These are phyloP conservation scores for Boletus rufocinnamomeus DNA, from an alignment of 768 basidiomycete species.

Conservation along the genomic window DNA sequence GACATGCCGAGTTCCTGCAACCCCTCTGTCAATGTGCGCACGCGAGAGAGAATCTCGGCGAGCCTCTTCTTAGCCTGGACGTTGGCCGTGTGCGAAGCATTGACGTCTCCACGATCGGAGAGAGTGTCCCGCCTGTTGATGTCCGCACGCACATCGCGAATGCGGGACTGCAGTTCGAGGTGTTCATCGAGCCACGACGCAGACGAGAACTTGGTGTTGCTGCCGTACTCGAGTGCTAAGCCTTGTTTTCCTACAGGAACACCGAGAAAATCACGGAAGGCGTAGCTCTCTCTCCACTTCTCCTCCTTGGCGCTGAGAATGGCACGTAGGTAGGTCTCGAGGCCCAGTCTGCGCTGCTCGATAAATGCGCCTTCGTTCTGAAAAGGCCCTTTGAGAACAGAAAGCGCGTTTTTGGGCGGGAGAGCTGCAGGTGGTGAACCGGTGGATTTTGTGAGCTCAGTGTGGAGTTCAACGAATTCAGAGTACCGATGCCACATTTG, in stretches of 20 bases:
- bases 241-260: conserved; percentile 67
- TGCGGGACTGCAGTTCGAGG: conserved; percentile 67
- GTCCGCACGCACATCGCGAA: conserved; percentile 82
- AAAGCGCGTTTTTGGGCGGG: conserved; percentile 82
- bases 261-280: conserved; percentile 86
- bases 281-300: conserved; percentile 76
- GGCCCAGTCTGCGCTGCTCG: conserved; percentile 72
- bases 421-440: conserved; percentile 73
- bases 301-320: conserved; percentile 82
- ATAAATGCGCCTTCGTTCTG: conserved; percentile 56
- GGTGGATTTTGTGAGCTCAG: conserved; percentile 77
- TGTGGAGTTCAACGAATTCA: conserved; percentile 87
- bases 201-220: conserved; percentile 59
- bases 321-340: conserved; percentile 84
- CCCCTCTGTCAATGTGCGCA: conserved; percentile 69
- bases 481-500: conserved; percentile 93
- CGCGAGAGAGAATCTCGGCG: conserved; percentile 72
- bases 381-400: conserved; percentile 59
- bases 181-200: conserved; percentile 92
- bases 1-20: conserved; percentile 62
- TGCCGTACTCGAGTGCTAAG: conserved; percentile 24
- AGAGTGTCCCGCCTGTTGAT: conserved; percentile 88
- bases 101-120: conserved; percentile 70
- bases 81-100: conserved; percentile 74
- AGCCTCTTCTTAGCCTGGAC: conserved; percentile 86